phyloP scores from a whole-genome alignment of 129 eudicot genomes.

The Escallonia herrerae region DNA sequence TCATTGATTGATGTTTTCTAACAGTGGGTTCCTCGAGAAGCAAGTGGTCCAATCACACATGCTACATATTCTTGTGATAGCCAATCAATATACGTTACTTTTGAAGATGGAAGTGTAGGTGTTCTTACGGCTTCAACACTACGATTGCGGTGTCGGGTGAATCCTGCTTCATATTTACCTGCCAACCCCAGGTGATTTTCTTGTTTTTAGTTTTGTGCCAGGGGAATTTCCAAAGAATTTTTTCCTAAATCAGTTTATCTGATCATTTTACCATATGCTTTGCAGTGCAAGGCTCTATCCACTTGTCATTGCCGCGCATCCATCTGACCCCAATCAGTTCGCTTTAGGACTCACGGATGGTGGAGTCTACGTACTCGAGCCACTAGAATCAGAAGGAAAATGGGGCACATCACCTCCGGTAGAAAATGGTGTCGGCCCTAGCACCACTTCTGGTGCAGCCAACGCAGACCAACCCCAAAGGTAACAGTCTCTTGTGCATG shows the following conservation, averaged over 20 bases:
- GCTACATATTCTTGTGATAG: constrained; percentile 89
- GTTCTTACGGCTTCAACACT: constrained; percentile 67
- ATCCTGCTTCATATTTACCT: constrained; percentile 55
- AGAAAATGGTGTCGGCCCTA: constrained; percentile 59
- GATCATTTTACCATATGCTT: constrained; percentile 3
- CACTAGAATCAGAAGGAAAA: constrained; percentile 76
- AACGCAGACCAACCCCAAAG: constrained; percentile 54
- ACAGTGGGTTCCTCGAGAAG: constrained; percentile 82
- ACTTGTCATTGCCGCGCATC: constrained; percentile 78
- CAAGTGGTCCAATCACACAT: constrained; percentile 72
- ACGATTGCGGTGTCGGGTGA: constrained; percentile 62
- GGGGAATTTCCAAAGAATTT: neutral
- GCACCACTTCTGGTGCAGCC: constrained; percentile 46
- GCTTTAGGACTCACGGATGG: constrained; percentile 86
- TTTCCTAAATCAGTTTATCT: neutral
- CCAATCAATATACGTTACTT: constrained; percentile 61
- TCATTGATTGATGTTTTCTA: neutral
- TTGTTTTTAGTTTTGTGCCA: too few relatives aligned
- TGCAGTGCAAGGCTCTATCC: constrained; percentile 65
- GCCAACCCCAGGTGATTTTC: constrained; percentile 52
- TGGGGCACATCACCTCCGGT: constrained; percentile 60
- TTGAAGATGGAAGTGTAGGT: constrained; percentile 75
- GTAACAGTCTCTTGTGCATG: constrained; percentile 19
- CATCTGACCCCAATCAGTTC: constrained; percentile 68
- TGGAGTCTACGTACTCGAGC: constrained; percentile 67